Evolutionary conservation across 768 basidiomycete genomes (phyloP).

Genomic region (Hemileccinum impolitum): DNA sequence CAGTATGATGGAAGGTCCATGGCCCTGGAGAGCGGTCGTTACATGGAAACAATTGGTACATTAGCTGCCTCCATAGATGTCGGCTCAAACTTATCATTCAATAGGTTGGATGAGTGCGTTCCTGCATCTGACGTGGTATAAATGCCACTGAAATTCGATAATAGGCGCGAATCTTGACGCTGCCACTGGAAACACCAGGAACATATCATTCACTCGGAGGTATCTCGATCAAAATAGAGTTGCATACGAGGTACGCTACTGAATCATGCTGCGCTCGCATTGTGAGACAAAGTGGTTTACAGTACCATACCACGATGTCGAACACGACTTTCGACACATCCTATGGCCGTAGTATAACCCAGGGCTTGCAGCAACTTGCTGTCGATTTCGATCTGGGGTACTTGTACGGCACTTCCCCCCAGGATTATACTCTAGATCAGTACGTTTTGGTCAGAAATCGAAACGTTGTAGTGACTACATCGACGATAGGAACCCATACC

Average conservation of each 20-base stretch:
- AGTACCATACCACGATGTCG: constrained; percentile 65
- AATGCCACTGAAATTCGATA: neutral
- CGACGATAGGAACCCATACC: constrained; percentile 50
- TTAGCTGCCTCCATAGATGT: neutral
- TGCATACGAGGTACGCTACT: constrained; percentile 58
- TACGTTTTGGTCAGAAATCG: constrained; percentile 26
- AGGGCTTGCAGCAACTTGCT: constrained; percentile 51
- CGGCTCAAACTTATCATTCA: neutral
- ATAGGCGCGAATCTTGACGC: constrained; percentile 49
- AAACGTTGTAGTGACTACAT: neutral
- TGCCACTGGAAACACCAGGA: constrained; percentile 35
- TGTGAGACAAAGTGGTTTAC: neutral
- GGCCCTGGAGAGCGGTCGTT: constrained; percentile 76
- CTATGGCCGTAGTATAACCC: constrained; percentile 50
- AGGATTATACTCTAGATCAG: constrained; percentile 67
- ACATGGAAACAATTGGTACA: constrained; percentile 89
- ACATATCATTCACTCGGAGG: constrained; percentile 62
- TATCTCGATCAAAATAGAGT: constrained; percentile 81
- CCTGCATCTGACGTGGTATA: neutral
- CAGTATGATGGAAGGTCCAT: constrained; percentile 23
- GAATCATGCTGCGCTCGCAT: neutral
- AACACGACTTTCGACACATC: constrained; percentile 59
- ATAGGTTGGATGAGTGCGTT: constrained; percentile 61
- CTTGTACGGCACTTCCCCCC: constrained; percentile 69
- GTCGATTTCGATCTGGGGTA: constrained; percentile 58